Base-by-base conservation (phyloP, 768 basidiomycete species). In the Cyathus striatus region DNA sequence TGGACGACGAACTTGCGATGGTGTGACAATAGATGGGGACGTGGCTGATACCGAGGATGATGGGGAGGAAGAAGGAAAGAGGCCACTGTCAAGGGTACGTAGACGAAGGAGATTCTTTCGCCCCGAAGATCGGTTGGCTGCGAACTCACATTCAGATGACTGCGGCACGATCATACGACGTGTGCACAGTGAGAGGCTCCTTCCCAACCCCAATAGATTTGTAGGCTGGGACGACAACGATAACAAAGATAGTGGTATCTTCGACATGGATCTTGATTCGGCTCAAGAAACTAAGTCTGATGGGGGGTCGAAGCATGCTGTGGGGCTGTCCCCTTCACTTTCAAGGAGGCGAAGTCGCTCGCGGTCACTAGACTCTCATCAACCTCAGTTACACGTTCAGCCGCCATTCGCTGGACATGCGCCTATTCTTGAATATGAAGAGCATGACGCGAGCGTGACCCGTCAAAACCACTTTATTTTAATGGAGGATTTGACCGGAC, bases 391-490 rank as follows among this genome's bases (percentile, higher is more conserved):
- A 32, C 57, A 54, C 25, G 35, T 45, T 42, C 61, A 60, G 23
- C 56, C 49, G 13, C 44, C 55, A 9, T 43, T 56, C 12, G 41
- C 56, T 26, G 54, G 62, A 50, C 43, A 61, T 41, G 41, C 55
- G 21, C 48, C 60, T 32, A 63, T 71, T 42, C 63, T 59, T 46
- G 70, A 71, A 48, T 52, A 60, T 25, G 26, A 43, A 12, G 59
- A 60, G 44, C 42, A 52, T 10, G 66, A 76, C 40, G 63, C 70
- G 24, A 60, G 72, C 37, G 68, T 86, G 37, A 82, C 91, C 5
- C 81, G 95, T 10, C 94, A 96, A 63, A 93, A 96, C 57, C 88
- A 97, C 60, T 99, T 98, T 58, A 96, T 99, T 54, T 76, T 98
- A 52, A 96, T 99, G 93, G 96, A 99, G 64, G 96, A 99, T 57